Base-by-base conservation (phyloP, 345 rosid genomes). In the Dimocarpus longan region DNA sequence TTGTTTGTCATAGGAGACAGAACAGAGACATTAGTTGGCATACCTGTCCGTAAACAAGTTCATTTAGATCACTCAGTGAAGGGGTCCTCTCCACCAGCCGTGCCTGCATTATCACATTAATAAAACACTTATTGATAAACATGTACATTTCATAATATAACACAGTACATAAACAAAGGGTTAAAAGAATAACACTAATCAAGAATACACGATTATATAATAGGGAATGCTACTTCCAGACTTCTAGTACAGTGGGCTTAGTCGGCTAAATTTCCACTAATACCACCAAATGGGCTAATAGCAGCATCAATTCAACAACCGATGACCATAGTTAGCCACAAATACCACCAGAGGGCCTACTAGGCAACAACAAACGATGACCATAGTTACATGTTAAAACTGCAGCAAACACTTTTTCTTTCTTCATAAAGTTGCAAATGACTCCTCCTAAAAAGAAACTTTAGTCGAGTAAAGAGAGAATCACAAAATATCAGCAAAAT, bases 21-120 rank as follows among this genome's bases (percentile, higher is more conserved):
- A 19, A 28, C 21, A 18, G 70, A 75, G 59, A 69, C 66, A 65
- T 21, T 40, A 57, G 66, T 64, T 80, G 40, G 24, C 79, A 72
- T 84, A 95, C 99, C 99, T 96, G 98, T 75, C 99, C 98, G 78
- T 92, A 96, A 70, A 96, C 89, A 85, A 96, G 89, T 80, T 89
- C 98, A 79, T 94, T 96, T 82, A 96, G 86, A 81, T 96, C 99
- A 87, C 97, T 94, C 28, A 96, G 90, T 65, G 98, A 96, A 13
- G 99, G 97, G 32, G 94, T 91, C 86, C 93, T 90, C 95, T 96
- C 95, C 84, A 93, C 76, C 76, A 96, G 80, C 60, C 88, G 85
- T 32, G 97, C 94, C 99, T 96, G 88, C 70, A 80, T 68, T 66
- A 76, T 56, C 76, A 74, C 66, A 80, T 71, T 0, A 80, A 65